Conservation (phyloP, 2,329 filamentous ascomycete species). For the Aspergillus sp. region DNA sequence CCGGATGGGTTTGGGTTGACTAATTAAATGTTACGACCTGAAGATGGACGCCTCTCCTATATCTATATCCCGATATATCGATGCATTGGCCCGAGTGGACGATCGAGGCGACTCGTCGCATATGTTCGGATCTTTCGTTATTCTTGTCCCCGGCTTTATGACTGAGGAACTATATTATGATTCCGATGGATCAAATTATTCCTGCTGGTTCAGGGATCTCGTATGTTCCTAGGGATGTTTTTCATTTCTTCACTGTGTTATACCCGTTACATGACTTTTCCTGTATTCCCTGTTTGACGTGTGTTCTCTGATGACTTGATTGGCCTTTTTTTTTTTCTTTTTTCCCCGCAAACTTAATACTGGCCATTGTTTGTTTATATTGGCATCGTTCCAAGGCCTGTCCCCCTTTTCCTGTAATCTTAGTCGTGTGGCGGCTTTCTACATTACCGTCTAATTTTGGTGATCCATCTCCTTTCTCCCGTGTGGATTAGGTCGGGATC, state of each 20-base stretch:
- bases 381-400: neutral
- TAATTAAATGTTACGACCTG: conserved; percentile 1
- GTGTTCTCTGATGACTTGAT: neutral
- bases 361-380: neutral
- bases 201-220: neutral
- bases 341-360: too few relatives aligned
- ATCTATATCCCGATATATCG: neutral
- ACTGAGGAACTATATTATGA: neutral
- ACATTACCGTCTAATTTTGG: neutral
- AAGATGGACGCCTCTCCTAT: neutral
- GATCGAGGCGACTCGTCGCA: too few relatives aligned
- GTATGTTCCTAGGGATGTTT: neutral
- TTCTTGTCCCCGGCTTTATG: neutral
- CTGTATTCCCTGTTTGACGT: neutral
- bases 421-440: neutral
- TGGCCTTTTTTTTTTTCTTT: neutral
- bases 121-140: too few relatives aligned
- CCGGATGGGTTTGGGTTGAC: neutral
- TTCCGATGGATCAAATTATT: neutral
- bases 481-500: neutral
- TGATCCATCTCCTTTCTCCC: neutral
- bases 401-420: conserved; percentile 1
- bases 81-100: neutral
- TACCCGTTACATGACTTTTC: neutral
- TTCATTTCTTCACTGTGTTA: neutral